Evolutionary conservation across 257 asterid genomes (phyloP).

Genomic region (Fraxinus americana): DNA sequence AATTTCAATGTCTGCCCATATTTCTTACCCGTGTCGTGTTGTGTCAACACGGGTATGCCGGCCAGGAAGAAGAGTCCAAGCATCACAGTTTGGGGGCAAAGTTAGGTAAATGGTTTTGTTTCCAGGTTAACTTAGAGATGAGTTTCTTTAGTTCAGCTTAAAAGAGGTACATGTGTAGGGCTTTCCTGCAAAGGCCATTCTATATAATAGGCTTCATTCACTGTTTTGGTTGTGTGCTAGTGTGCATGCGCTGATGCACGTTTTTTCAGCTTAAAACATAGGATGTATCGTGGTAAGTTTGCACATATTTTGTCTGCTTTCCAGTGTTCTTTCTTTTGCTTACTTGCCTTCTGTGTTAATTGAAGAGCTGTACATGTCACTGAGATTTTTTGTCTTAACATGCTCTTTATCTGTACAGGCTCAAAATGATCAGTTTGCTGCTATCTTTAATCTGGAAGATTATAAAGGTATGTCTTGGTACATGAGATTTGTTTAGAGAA

Average conservation of each 20-base stretch:
- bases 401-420: constrained; percentile 53
- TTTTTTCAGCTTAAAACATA: neutral
- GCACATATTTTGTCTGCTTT: neutral
- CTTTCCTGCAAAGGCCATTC: neutral
- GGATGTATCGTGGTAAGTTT: too few species aligned
- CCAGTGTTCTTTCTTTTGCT: neutral
- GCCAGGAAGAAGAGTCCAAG: too few species aligned
- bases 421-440: constrained; percentile 77
- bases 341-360: constrained; percentile 10
- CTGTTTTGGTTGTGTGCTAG: neutral
- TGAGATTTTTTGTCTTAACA: constrained; percentile 13
- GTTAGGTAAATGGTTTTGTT: neutral
- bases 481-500: neutral
- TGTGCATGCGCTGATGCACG: neutral
- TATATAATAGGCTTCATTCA: neutral
- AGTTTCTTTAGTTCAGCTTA: neutral
- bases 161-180: neutral
- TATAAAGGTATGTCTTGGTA: constrained; percentile 68
- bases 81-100: neutral
- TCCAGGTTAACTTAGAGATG: neutral
- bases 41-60: too few species aligned
- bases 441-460: constrained; percentile 88
- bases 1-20: too few species aligned
- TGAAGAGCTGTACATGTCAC: constrained; percentile 10
- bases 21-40: too few species aligned